A percentile compares a stretch with the other conserved stretches of the same genome.
Evolutionary conservation across 495 filamentous ascomycete genomes (phyloP).

Genomic region (Daldinia grandis): DNA sequence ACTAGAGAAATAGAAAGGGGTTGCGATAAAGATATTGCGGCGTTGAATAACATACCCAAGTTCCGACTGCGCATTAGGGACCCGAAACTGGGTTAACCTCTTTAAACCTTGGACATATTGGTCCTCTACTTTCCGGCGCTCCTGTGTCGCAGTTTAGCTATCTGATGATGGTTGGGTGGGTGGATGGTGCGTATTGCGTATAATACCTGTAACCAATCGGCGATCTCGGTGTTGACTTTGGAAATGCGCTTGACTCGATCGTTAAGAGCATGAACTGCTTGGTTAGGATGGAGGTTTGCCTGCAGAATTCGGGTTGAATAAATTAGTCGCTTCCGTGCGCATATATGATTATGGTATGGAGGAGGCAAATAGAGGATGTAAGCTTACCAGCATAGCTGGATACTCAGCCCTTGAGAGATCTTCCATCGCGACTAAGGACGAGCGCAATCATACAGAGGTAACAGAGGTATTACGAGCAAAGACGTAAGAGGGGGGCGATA

Average conservation of each 20-base stretch:
- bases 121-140: conserved; percentile 92
- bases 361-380: background rate
- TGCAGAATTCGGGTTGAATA: conserved; percentile 50
- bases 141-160: conserved; percentile 61
- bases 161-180: conserved; percentile 3
- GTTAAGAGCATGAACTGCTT: conserved; percentile 83
- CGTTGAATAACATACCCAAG: conserved; percentile 72
- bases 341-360: background rate
- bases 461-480: conserved; percentile 26
- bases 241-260: conserved; percentile 89
- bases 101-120: conserved; percentile 83
- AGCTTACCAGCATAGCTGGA: conserved; percentile 90
- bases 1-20: conserved; percentile 32
- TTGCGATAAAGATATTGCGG: conserved; percentile 4
- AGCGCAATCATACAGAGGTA: conserved; percentile 35
- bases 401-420: conserved; percentile 93
- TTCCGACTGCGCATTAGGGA: conserved; percentile 74
- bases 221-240: conserved; percentile 88
- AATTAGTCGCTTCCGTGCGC: conserved; percentile 11
- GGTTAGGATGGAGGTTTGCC: conserved; percentile 82
- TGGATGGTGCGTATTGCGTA: conserved; percentile 8
- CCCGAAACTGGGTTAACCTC: conserved; percentile 79
- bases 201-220: conserved; percentile 94
- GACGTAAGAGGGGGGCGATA: conserved; percentile 36
- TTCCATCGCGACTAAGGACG: conserved; percentile 63